phyloP scores from a whole-genome alignment of 2,329 filamentous ascomycete species.

The Neurospora crassa region DNA sequence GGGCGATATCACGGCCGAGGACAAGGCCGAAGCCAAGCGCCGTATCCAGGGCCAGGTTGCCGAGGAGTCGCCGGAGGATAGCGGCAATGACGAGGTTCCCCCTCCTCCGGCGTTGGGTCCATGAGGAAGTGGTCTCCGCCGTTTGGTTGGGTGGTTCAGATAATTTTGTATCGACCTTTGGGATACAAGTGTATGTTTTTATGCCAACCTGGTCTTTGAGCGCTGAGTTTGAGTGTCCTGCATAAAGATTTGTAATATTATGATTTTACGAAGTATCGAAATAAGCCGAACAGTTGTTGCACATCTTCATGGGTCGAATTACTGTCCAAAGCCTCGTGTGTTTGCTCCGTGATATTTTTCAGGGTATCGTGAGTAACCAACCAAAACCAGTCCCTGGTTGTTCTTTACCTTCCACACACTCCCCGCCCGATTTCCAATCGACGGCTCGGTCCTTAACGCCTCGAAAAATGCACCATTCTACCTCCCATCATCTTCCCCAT shows the following conservation, averaged over 20 bases:
- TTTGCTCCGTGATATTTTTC: not conserved
- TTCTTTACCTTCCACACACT: not conserved
- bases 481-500: not conserved
- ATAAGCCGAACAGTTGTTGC: not conserved
- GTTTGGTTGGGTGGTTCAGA: not conserved
- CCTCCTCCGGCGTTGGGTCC: not conserved
- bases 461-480: not conserved
- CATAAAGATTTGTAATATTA: not conserved
- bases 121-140: not conserved
- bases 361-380: not conserved
- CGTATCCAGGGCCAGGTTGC: constrained; percentile 55
- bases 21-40: constrained; percentile 77
- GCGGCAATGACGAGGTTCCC: constrained; percentile 16
- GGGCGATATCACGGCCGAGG: constrained; percentile 65
- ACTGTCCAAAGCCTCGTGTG: not conserved
- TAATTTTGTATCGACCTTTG: not conserved
- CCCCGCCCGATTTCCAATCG: not conserved
- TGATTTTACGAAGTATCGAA: not conserved
- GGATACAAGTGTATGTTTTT: not conserved
- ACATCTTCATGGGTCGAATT: not conserved
- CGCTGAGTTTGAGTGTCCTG: not conserved
- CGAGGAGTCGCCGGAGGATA: constrained; percentile 28
- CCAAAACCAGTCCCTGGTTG: not conserved
- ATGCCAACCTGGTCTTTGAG: not conserved
- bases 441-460: not conserved